These are phyloP conservation scores for Myriosclerotinia scirpicola DNA, from an alignment of 2,329 filamentous ascomycete genomes.

Conservation along the genomic window DNA sequence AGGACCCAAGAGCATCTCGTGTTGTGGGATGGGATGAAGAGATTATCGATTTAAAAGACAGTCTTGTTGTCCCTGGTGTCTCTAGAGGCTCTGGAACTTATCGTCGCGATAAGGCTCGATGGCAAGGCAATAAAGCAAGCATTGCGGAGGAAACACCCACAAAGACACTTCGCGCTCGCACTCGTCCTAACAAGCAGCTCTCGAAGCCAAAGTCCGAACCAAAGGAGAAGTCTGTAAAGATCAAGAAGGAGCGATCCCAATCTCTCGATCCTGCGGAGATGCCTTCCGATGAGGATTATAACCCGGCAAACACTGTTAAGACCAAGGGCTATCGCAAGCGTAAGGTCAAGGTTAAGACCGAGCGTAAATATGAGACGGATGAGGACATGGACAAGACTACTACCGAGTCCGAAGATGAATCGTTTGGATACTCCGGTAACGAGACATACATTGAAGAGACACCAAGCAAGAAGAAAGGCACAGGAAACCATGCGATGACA, in stretches of 20 bases:
- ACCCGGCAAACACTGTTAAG: slow-evolving; percentile 18
- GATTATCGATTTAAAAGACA: slow-evolving; percentile 30
- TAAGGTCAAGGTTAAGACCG: slow-evolving; percentile 11
- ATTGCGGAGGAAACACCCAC: slow-evolving; percentile 13
- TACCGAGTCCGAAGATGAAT: not conserved
- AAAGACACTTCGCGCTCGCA: not conserved
- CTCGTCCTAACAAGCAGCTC: not conserved
- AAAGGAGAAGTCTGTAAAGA: not conserved
- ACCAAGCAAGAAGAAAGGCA: slow-evolving; percentile 11
- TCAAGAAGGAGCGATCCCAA: slow-evolving; percentile 13
- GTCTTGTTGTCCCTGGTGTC: slow-evolving; percentile 28
- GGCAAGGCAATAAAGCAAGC: not conserved
- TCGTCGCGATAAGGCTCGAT: slow-evolving; percentile 10
- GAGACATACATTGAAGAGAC: slow-evolving; percentile 1
- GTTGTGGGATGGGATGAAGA: slow-evolving; percentile 32
- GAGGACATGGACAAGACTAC: not conserved
- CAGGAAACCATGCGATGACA: not conserved
- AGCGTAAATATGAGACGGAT: slow-evolving; percentile 6
- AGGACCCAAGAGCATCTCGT: slow-evolving; percentile 21
- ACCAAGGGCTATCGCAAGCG: slow-evolving; percentile 16
- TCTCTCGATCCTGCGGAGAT: slow-evolving; percentile 20
- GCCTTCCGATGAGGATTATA: slow-evolving; percentile 25
- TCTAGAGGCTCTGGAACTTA: slow-evolving; percentile 38
- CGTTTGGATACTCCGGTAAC: not conserved
- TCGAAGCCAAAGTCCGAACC: not conserved